These are phyloP conservation scores for Elsinoe ampelina DNA, from an alignment of 2,329 filamentous ascomycete genomes.

Conservation along the genomic window DNA sequence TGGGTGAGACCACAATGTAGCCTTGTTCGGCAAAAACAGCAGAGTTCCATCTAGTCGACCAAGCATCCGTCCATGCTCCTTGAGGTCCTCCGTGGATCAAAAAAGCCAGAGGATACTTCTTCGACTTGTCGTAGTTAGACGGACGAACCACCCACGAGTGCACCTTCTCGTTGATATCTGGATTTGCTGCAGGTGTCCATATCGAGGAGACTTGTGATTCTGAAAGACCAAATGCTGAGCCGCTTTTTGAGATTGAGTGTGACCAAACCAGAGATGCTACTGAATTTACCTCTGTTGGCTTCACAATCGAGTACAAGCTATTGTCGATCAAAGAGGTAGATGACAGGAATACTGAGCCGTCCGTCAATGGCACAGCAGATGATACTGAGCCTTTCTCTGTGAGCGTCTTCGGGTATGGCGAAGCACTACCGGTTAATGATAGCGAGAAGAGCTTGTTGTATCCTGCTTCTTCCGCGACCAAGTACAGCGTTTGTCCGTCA, in stretches of 20 bases:
- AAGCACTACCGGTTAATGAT: constrained; percentile 32
- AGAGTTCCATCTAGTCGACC: constrained; percentile 79
- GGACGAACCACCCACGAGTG: constrained; percentile 61
- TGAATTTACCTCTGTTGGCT: constrained; percentile 32
- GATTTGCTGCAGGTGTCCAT: constrained; percentile 56
- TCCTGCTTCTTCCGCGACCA: constrained; percentile 64
- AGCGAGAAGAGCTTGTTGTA: constrained; percentile 53
- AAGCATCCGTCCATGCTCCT: constrained; percentile 63
- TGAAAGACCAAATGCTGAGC: constrained; percentile 57
- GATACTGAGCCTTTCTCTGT: constrained; percentile 46
- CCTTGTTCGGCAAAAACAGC: constrained; percentile 81
- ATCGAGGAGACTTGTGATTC: constrained; percentile 56
- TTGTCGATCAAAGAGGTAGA: constrained; percentile 64
- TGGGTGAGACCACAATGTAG: constrained; percentile 72
- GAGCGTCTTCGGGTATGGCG: constrained; percentile 39
- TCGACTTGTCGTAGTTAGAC: constrained; percentile 52
- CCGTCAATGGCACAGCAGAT: constrained; percentile 44
- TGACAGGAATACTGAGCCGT: constrained; percentile 52
- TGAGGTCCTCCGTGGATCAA: constrained; percentile 79
- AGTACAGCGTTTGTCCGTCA: constrained; percentile 54
- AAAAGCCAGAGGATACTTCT: constrained; percentile 71
- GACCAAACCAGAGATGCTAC: constrained; percentile 24
- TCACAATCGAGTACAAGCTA: constrained; percentile 56
- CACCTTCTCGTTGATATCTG: constrained; percentile 44
- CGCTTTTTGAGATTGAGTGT: constrained; percentile 53